These are phyloP conservation scores for Citrus unshiu DNA, from an alignment of 345 rosid genomes.

Conservation along the genomic window DNA sequence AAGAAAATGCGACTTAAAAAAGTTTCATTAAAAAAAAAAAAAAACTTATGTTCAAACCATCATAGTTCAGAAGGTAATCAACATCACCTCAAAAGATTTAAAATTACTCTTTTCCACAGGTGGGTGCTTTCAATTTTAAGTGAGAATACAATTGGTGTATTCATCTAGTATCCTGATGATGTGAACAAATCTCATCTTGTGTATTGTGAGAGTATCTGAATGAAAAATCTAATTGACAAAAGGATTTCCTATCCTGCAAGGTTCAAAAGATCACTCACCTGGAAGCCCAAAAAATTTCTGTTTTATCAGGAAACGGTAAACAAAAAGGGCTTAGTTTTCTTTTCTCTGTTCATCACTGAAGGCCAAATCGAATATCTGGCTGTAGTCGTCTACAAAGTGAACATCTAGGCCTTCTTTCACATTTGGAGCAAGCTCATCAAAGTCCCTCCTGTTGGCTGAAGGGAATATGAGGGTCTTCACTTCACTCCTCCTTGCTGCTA, in stretches of 20 bases:
- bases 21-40: too few relatives aligned
- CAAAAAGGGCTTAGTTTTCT: constrained; percentile 13
- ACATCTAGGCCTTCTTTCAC: constrained; percentile 94
- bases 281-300: constrained; percentile 2
- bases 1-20: neutral
- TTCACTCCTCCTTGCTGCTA: constrained; percentile 86
- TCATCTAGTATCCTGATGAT: neutral
- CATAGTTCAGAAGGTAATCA: neutral
- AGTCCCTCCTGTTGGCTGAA: constrained; percentile 86
- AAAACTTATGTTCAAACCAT: neutral
- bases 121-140: neutral
- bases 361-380: constrained; percentile 63
- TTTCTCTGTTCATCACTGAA: constrained; percentile 35
- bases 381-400: constrained; percentile 80
- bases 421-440: constrained; percentile 79
- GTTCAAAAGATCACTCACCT: neutral
- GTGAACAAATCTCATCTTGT: constrained; percentile 2
- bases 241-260: neutral
- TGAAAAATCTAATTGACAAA: constrained; percentile 5
- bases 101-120: neutral
- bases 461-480: constrained; percentile 90
- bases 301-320: neutral
- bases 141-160: neutral
- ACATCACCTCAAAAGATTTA: neutral
- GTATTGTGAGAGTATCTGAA: neutral